phyloP scores from a whole-genome alignment of 306 rosid species.

The Sindora glabra region DNA sequence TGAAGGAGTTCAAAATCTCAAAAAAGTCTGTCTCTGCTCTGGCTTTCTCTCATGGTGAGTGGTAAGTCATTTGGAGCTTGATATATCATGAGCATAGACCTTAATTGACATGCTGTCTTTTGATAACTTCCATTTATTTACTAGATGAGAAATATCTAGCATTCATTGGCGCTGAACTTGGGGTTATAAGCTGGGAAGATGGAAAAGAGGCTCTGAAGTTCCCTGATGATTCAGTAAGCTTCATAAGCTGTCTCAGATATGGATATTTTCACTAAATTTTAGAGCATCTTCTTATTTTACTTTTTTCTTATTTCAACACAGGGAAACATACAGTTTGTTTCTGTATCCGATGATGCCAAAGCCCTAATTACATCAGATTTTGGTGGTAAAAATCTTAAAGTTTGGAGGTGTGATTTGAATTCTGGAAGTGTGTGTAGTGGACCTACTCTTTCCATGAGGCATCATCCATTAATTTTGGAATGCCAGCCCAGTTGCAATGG shows the following conservation, averaged over 20 bases:
- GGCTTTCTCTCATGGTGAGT: slow-evolving; percentile 47
- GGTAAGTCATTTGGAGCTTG: background rate
- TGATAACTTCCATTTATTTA: slow-evolving; percentile 8
- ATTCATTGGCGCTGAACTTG: slow-evolving; percentile 31
- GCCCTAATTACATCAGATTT: slow-evolving; percentile 35
- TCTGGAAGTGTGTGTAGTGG: too few species aligned
- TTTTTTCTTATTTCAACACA: slow-evolving; percentile 12
- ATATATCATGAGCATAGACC: slow-evolving; percentile 1
- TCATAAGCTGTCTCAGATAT: slow-evolving; percentile 6
- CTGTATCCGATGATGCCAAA: slow-evolving; percentile 39
- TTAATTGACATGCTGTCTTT: slow-evolving; percentile 8
- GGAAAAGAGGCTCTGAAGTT: slow-evolving; percentile 34
- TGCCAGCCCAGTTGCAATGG: slow-evolving; percentile 28
- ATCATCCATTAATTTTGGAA: slow-evolving; percentile 35
- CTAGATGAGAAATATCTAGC: slow-evolving; percentile 44
- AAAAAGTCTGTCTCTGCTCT: slow-evolving; percentile 34
- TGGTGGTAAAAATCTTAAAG: slow-evolving; percentile 39
- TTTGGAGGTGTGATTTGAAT: slow-evolving; percentile 46
- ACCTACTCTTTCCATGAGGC: slow-evolving; percentile 42
- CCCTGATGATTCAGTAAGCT: slow-evolving; percentile 33
- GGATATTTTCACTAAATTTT: slow-evolving; percentile 7
- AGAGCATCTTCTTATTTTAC: slow-evolving; percentile 8
- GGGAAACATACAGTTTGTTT: slow-evolving; percentile 26
- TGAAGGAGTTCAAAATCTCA: slow-evolving; percentile 36
- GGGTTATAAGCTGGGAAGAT: slow-evolving; percentile 36